phyloP scores from a whole-genome alignment of 768 basidiomycete species.

The Piloderma croceum region DNA sequence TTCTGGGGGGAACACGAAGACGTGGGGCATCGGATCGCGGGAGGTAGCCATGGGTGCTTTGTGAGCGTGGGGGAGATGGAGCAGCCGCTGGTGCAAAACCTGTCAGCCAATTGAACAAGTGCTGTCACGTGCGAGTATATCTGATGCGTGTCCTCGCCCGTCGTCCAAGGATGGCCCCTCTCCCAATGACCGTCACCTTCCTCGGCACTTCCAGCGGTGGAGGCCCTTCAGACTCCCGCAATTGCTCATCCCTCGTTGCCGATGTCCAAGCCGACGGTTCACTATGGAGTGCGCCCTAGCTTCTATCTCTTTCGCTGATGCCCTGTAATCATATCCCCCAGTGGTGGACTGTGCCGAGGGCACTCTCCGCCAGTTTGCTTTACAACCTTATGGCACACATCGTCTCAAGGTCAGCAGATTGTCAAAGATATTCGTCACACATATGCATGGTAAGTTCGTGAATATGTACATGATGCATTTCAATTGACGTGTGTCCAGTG shows the following conservation, averaged over 20 bases:
- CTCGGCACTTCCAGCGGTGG: conserved; percentile 75
- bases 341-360: conserved; percentile 87
- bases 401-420: conserved; percentile 42
- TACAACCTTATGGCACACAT: conserved; percentile 36
- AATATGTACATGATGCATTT: neutral
- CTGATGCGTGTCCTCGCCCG: too few species aligned
- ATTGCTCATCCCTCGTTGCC: conserved; percentile 69
- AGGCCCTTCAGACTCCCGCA: conserved; percentile 66
- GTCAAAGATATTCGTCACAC: conserved; percentile 74
- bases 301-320: conserved; percentile 5
- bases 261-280: conserved; percentile 48
- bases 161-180: neutral
- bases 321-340: conserved; percentile 21
- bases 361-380: conserved; percentile 61
- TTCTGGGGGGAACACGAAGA: conserved; percentile 54
- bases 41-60: neutral
- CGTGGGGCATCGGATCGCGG: conserved; percentile 36
- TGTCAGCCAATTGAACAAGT: neutral
- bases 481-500: conserved; percentile 30
- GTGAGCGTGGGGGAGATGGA: neutral
- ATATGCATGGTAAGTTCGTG: conserved; percentile 65
- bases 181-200: conserved; percentile 54
- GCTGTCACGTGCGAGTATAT: too few species aligned
- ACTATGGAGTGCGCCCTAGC: conserved; percentile 58
- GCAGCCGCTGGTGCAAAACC: neutral